phyloP scores from a whole-genome alignment of 139 green algal genomes.

The Chara braunii region DNA sequence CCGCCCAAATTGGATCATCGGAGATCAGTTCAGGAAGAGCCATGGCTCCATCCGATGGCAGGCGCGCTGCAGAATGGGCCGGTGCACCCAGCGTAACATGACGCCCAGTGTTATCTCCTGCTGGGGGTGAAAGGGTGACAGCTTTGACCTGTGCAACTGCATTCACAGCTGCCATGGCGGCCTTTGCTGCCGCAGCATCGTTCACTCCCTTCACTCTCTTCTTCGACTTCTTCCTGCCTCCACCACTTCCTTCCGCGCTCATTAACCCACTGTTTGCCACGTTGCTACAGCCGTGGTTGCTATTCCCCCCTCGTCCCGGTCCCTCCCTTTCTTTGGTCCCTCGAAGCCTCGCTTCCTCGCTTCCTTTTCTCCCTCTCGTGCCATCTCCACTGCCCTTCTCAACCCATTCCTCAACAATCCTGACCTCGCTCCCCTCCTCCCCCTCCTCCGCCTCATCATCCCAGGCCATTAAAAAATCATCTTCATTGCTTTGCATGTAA shows the following conservation, averaged over 20 bases:
- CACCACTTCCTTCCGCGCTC: background rate
- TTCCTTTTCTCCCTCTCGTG: background rate
- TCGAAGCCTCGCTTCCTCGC: background rate
- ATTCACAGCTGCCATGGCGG: background rate
- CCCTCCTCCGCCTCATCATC: background rate
- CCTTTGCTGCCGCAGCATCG: constrained; percentile 7
- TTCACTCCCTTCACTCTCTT: constrained; percentile 4
- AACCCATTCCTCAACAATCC: background rate
- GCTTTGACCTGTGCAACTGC: background rate
- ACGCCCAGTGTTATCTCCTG: background rate
- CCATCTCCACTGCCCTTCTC: background rate
- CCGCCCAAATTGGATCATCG: constrained; percentile 29
- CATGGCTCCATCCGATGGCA: background rate
- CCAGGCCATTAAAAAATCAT: background rate
- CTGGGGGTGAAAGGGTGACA: background rate
- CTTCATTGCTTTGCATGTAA: constrained; percentile 35
- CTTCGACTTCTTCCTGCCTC: background rate
- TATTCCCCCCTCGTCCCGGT: background rate
- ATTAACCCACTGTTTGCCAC: background rate
- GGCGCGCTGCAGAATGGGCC: background rate
- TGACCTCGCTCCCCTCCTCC: background rate
- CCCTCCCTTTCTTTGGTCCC: background rate
- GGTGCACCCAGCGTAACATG: constrained; percentile 2
- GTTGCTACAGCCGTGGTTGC: background rate
- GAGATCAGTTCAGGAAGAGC: background rate